Evolutionary conservation across 2,329 filamentous ascomycete genomes (phyloP), one percentile per base, ranked within the genome.

Genomic region (Colletotrichum sansevieriae): DNA sequence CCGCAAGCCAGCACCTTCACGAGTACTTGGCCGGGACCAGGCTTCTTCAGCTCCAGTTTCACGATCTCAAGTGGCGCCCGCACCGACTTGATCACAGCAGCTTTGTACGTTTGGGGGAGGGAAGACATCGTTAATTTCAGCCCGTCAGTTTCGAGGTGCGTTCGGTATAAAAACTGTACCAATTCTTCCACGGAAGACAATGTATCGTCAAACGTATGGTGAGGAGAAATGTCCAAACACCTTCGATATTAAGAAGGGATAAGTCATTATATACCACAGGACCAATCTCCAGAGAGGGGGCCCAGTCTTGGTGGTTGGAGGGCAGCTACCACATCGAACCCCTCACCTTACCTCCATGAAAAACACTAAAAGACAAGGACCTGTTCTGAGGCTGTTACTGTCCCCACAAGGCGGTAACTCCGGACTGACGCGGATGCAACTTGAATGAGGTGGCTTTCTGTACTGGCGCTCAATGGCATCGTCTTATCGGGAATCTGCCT

Each of bases 1-100:
- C 92, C 92, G 72, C 89, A 92, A 6, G 91, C 91, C 9, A 89
- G 81, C 3, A 93, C 86, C 76, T 93, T 93, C 77, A 93, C 84
- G 29, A 94, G 85, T 3, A 94, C 80, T 73, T 93, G 83, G 18
- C 86, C 84, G 0, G 82, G 76, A 7, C 83, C 79, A 1, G 91
- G 90, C 39, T 82, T 76, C 67, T 85, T 82, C 46, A 94, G 82
- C 18, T 85, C 81, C 4, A 90, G 74, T 3, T 92, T 86, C 71
- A 88, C 85, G 71, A 94, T 80, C 2, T 79, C 79, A 71, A 91
- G 82, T 0, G 87, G 84, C 3, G 78, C 79, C 65, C 84, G 83
- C 29, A 80, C 76, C 65, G 83, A 81, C 63, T 86, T 84, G 72
- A 92, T 80, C 65, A 91, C 83, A 56, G 88, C 90, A 4, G 88